Evolutionary conservation across 768 basidiomycete species (phyloP).

Genomic region (Russula compacta): DNA sequence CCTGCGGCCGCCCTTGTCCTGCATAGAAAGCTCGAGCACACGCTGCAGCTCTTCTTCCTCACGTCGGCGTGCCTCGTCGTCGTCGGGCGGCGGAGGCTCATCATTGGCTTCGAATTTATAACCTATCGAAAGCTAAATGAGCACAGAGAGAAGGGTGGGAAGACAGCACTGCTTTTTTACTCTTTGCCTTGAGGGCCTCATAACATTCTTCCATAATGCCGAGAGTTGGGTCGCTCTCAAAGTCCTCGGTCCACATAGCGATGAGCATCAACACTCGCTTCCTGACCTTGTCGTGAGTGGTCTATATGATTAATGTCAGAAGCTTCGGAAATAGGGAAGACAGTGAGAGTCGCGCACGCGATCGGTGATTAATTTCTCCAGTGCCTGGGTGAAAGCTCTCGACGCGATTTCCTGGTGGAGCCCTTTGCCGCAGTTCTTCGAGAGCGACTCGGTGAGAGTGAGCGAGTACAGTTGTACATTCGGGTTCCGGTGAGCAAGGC

Average conservation of each 20-base stretch:
- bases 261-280: slow-evolving; percentile 62
- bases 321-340: neutral
- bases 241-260: slow-evolving; percentile 78
- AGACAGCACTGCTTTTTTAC: slow-evolving; percentile 33
- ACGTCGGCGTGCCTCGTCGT: slow-evolving; percentile 69
- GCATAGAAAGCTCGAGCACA: slow-evolving; percentile 86
- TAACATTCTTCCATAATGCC: slow-evolving; percentile 91
- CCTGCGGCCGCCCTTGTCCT: slow-evolving; percentile 75
- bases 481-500: slow-evolving; percentile 86
- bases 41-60: slow-evolving; percentile 95
- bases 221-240: slow-evolving; percentile 67
- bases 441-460: slow-evolving; percentile 76
- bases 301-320: slow-evolving; percentile 37
- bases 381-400: slow-evolving; percentile 79
- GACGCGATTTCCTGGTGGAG: slow-evolving; percentile 83
- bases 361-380: slow-evolving; percentile 84
- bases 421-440: slow-evolving; percentile 80
- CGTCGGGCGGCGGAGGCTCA: slow-evolving; percentile 59
- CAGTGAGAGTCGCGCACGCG: slow-evolving; percentile 40
- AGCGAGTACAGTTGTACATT: slow-evolving; percentile 96
- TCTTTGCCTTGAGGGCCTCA: slow-evolving; percentile 70
- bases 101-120: slow-evolving; percentile 58
- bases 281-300: slow-evolving; percentile 86
- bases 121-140: slow-evolving; percentile 33
- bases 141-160: neutral